A percentile compares a stretch with the other conserved stretches of the same genome.
phyloP scores from a whole-genome alignment of 2,329 filamentous ascomycete species.

The Cadophora sp. region DNA sequence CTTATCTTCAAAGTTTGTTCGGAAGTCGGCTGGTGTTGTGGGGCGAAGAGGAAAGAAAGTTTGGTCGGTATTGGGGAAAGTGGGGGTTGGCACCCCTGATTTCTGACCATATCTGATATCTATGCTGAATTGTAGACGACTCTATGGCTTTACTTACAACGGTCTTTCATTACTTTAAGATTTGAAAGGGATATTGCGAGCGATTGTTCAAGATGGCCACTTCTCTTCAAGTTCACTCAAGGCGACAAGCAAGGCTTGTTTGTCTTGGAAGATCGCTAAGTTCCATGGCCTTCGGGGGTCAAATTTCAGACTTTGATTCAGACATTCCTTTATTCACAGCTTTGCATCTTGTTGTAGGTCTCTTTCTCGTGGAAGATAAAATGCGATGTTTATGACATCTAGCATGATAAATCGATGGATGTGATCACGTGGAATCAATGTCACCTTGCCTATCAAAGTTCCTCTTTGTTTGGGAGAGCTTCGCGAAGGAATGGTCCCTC shows the following conservation, averaged over 20 bases:
- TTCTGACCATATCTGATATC: background rate
- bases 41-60: background rate
- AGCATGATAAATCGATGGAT: too few species aligned
- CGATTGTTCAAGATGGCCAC: background rate
- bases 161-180: too few species aligned
- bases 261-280: background rate
- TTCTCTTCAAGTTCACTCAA: background rate
- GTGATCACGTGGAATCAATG: background rate
- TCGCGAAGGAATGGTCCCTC: too few species aligned
- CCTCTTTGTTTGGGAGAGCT: too few species aligned
- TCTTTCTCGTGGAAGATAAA: too few species aligned
- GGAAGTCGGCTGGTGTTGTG: slow-evolving; percentile 1
- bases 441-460: background rate
- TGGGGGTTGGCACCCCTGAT: background rate
- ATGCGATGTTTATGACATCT: too few species aligned
- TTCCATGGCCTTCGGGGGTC: background rate
- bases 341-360: too few species aligned
- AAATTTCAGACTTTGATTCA: too few species aligned
- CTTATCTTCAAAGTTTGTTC: slow-evolving; percentile 2
- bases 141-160: too few species aligned
- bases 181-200: too few species aligned
- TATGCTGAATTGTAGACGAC: too few species aligned
- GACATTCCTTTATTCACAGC: too few species aligned
- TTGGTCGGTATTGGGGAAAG: background rate
- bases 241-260: background rate